Conservation (phyloP, 1,139 yeast genomes). For the Diutina siamensis region DNA sequence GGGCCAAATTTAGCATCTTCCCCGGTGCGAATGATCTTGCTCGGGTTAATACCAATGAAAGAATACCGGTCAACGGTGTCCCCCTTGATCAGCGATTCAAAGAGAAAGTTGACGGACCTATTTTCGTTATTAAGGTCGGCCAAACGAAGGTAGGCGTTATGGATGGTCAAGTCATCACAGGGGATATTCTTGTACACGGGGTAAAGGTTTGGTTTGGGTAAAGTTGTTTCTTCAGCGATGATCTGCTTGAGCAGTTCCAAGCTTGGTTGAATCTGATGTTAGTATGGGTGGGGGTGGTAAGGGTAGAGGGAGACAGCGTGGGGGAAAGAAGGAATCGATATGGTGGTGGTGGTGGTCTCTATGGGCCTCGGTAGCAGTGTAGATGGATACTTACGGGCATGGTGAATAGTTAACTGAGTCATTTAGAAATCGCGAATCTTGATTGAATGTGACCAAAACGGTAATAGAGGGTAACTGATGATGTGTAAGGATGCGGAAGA, state of each 20-base stretch:
- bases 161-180: conserved; percentile 76
- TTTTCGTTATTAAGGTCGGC: conserved; percentile 56
- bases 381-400: not conserved
- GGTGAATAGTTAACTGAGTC: not conserved
- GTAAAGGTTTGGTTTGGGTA: conserved; percentile 42
- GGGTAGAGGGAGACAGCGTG: too few relatives aligned
- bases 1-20: conserved; percentile 26
- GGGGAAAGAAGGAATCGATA: too few relatives aligned
- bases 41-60: conserved; percentile 79
- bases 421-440: not conserved
- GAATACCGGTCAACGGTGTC: conserved; percentile 85
- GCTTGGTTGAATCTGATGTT: conserved; percentile 2
- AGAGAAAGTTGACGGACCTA: conserved; percentile 61
- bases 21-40: conserved; percentile 75
- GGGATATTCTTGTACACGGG: conserved; percentile 71
- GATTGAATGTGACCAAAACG: not conserved
- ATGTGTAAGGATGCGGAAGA: too few relatives aligned
- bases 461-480: not conserved
- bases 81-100: conserved; percentile 84
- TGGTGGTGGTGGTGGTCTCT: too few relatives aligned
- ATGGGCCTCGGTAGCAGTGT: not conserved
- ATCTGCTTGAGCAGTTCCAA: conserved; percentile 3
- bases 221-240: not conserved
- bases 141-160: conserved; percentile 76
- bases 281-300: not conserved